A percentile compares a stretch with the other conserved stretches of the same genome.
phyloP scores from a whole-genome alignment of 2,329 filamentous ascomycete species.

The Leptographium procerum region DNA sequence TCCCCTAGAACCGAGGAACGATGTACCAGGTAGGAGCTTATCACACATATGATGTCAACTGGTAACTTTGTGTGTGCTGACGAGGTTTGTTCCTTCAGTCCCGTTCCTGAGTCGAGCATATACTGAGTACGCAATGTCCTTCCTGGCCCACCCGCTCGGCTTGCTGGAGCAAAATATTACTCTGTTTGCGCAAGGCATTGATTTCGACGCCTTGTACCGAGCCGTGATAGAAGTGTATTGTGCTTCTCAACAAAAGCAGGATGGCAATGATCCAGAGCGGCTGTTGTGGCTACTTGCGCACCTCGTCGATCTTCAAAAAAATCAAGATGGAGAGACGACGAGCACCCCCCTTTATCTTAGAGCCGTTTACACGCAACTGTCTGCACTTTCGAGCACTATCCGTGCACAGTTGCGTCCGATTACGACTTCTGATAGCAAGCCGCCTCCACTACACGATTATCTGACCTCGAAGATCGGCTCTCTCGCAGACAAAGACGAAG shows the following conservation, averaged over 20 bases:
- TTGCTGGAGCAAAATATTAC: conserved; percentile 29
- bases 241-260: conserved; percentile 13
- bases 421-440: conserved; percentile 13
- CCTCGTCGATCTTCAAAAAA: conserved; percentile 46
- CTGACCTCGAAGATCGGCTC: conserved; percentile 55
- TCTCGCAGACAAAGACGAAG: conserved; percentile 63
- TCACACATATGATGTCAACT: too few species aligned
- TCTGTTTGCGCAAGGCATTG: conserved; percentile 24
- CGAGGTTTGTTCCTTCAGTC: not conserved
- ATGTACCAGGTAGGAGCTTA: not conserved
- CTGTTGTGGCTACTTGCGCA: conserved; percentile 57
- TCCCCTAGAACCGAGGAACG: not conserved
- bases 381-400: conserved; percentile 39
- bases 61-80: not conserved
- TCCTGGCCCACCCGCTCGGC: conserved; percentile 24
- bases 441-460: conserved; percentile 35
- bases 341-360: conserved; percentile 33
- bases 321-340: conserved; percentile 19
- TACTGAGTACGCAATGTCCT: conserved; percentile 24
- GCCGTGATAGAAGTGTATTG: conserved; percentile 28
- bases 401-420: conserved; percentile 28
- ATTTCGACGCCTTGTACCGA: conserved; percentile 28
- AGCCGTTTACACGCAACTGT: conserved; percentile 42
- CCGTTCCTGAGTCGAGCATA: conserved; percentile 17
- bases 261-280: conserved; percentile 24